A percentile compares a stretch with the other conserved stretches of the same genome.
Conservation (phyloP, 371 early-diverging fungal species). For the Haplosporangium sp. region DNA sequence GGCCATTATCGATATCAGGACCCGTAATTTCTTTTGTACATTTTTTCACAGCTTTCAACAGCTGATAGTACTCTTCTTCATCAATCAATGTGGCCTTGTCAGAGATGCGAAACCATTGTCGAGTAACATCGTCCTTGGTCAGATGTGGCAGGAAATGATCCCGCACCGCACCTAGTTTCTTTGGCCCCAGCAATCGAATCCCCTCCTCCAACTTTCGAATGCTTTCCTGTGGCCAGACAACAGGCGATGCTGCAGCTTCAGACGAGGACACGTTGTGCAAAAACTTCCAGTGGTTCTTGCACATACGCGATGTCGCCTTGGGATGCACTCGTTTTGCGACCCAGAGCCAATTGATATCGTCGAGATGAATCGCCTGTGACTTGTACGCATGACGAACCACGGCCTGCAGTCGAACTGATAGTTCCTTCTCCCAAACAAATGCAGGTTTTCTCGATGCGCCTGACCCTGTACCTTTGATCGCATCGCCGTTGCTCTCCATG, state of each 20-base stretch:
- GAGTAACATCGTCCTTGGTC: slow-evolving; percentile 38
- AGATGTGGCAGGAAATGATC: slow-evolving; percentile 35
- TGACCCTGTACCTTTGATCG: background rate
- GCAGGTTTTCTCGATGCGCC: background rate
- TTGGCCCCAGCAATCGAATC: slow-evolving; percentile 36
- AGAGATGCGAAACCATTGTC: slow-evolving; percentile 43
- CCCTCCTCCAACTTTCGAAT: slow-evolving; percentile 38
- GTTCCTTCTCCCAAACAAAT: slow-evolving; percentile 44
- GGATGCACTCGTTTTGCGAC: slow-evolving; percentile 30
- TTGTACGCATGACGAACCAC: slow-evolving; percentile 31
- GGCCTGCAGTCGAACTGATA: slow-evolving; percentile 30
- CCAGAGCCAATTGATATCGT: slow-evolving; percentile 47
- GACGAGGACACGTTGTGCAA: slow-evolving; percentile 8
- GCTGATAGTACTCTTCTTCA: slow-evolving; percentile 31
- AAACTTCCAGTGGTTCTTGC: slow-evolving; percentile 43
- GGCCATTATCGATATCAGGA: background rate
- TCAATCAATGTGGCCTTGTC: slow-evolving; percentile 28
- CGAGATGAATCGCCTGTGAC: slow-evolving; percentile 10
- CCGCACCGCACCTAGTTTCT: slow-evolving; percentile 18
- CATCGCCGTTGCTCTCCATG: background rate
- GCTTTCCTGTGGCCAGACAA: slow-evolving; percentile 30
- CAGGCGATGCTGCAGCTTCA: background rate
- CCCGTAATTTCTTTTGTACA: background rate
- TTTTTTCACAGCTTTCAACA: slow-evolving; percentile 13
- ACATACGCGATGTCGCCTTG: slow-evolving; percentile 15